Evolutionary conservation across 176 grass and related monocot genomes (phyloP).

Genomic region (Oryza brachyantha): DNA sequence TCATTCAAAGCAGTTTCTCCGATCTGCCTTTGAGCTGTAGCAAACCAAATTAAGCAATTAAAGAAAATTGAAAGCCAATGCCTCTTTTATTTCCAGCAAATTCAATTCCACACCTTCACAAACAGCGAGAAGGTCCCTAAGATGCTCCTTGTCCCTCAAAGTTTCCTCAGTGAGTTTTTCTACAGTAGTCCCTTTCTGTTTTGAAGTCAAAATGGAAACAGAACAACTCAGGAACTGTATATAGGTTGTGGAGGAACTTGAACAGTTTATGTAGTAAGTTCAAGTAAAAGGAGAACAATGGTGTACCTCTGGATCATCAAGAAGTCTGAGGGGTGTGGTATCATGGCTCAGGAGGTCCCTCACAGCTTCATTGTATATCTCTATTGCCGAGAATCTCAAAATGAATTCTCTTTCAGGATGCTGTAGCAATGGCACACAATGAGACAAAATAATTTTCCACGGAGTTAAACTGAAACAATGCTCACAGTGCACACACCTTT

Average conservation of each 20-base stretch:
- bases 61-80: background rate
- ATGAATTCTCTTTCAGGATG: conserved; percentile 85
- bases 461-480: background rate
- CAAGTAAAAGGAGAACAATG: conserved; percentile 36
- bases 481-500: conserved; percentile 40
- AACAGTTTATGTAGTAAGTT: conserved; percentile 5
- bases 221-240: conserved; percentile 11
- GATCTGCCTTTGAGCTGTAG: conserved; percentile 83
- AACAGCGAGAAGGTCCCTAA: conserved; percentile 67
- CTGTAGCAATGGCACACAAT: conserved; percentile 39
- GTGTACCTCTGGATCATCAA: conserved; percentile 94
- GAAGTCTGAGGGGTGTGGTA: conserved; percentile 73
- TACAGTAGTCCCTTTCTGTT: conserved; percentile 90
- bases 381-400: conserved; percentile 90
- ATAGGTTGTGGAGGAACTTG: background rate
- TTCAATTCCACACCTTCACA: conserved; percentile 66
- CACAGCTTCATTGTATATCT: conserved; percentile 98
- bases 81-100: background rate
- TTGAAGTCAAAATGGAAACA: conserved; percentile 27
- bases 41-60: conserved; percentile 31
- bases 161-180: conserved; percentile 92
- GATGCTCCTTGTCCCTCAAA: conserved; percentile 62
- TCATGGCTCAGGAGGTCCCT: conserved; percentile 85
- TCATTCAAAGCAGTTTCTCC: conserved; percentile 96
- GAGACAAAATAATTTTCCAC: background rate